Evolutionary conservation across 495 filamentous ascomycete species (phyloP).

Genomic region (Aspergillus conjunctus): DNA sequence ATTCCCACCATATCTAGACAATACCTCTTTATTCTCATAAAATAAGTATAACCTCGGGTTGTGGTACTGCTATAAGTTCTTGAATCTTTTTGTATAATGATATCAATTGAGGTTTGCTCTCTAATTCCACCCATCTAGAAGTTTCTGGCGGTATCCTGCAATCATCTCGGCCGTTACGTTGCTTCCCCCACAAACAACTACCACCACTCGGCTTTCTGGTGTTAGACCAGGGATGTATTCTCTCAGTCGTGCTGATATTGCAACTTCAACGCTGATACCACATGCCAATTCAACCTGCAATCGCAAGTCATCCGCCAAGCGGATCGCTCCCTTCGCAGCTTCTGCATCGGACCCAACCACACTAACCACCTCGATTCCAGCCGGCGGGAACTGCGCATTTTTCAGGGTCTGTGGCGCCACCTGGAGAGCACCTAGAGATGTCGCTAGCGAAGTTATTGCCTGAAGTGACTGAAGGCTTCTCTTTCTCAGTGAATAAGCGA

Average conservation of each 20-base stretch:
- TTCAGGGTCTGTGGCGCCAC: slow-evolving; percentile 72
- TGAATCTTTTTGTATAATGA: no score
- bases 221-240: slow-evolving; percentile 56
- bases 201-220: slow-evolving; percentile 67
- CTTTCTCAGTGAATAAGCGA: slow-evolving; percentile 58
- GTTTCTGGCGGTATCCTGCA: slow-evolving; percentile 55
- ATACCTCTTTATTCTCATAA: no score
- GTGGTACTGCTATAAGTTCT: no score
- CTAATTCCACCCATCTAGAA: slow-evolving; percentile 39
- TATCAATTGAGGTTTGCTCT: background rate
- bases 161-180: slow-evolving; percentile 69
- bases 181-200: slow-evolving; percentile 83
- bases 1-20: no score
- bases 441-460: slow-evolving; percentile 77
- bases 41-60: no score
- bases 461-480: slow-evolving; percentile 61
- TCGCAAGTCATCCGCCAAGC: slow-evolving; percentile 74
- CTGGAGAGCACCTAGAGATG: slow-evolving; percentile 67
- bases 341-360: slow-evolving; percentile 74
- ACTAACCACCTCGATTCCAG: slow-evolving; percentile 55
- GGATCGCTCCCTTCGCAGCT: slow-evolving; percentile 70
- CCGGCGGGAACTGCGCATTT: slow-evolving; percentile 46
- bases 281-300: slow-evolving; percentile 82
- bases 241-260: slow-evolving; percentile 45
- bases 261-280: slow-evolving; percentile 69